phyloP scores from a whole-genome alignment of 345 rosid genomes.

The Gynandropsis gynandra region DNA sequence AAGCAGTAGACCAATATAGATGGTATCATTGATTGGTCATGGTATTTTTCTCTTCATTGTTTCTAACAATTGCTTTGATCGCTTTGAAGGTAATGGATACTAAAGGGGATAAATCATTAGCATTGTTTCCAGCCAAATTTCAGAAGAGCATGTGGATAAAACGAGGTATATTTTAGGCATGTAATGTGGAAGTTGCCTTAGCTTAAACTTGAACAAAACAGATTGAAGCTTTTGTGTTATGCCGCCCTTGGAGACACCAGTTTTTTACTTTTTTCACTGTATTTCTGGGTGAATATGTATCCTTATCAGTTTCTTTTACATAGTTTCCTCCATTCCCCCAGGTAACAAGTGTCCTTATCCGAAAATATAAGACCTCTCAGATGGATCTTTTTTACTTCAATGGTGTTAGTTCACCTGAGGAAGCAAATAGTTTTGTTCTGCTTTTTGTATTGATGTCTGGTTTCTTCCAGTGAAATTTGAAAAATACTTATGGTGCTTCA shows the following conservation, averaged over 20 bases:
- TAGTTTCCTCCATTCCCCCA: too few relatives aligned
- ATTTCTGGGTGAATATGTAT: background rate
- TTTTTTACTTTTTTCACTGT: too few relatives aligned
- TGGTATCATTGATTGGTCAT: background rate
- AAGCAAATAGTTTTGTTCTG: background rate
- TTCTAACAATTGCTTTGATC: background rate
- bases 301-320: background rate
- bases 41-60: background rate
- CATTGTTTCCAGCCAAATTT: conserved; percentile 86
- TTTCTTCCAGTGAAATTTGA: conserved; percentile 1
- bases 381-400: background rate
- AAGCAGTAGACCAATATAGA: too few relatives aligned
- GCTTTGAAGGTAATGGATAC: conserved; percentile 62
- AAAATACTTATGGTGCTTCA: conserved; percentile 14
- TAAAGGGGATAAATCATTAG: conserved; percentile 59
- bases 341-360: too few relatives aligned
- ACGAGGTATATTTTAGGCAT: conserved; percentile 43
- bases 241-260: too few relatives aligned
- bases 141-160: conserved; percentile 93
- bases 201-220: background rate
- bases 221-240: background rate
- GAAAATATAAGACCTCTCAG: background rate
- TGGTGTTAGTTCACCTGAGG: background rate
- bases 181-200: background rate
- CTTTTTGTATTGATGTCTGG: background rate